phyloP scores from a whole-genome alignment of 768 basidiomycete species.

The Mycena pura region DNA sequence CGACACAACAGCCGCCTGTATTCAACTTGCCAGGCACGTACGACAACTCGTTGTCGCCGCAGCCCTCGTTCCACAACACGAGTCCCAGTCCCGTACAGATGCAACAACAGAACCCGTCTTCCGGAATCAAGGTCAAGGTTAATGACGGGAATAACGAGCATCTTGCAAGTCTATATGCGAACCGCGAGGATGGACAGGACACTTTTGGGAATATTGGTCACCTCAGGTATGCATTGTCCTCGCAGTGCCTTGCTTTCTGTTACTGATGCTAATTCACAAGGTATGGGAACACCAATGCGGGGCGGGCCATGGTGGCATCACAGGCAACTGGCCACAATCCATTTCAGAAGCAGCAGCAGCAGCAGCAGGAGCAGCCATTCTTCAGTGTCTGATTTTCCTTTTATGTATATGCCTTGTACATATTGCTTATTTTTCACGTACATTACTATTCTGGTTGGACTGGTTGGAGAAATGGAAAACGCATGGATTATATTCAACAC shows the following conservation, averaged over 20 bases:
- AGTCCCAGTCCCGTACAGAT: conserved; percentile 35
- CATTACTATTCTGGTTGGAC: conserved; percentile 6
- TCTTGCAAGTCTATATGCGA: conserved; percentile 84
- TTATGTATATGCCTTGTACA: conserved; percentile 19
- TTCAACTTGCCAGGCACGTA: conserved; percentile 80
- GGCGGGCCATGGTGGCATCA: conserved; percentile 49
- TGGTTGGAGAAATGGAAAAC: conserved; percentile 2
- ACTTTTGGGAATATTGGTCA: conserved; percentile 92
- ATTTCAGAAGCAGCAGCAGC: conserved; percentile 67
- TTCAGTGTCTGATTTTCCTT: conserved; percentile 64
- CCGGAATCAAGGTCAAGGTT: conserved; percentile 48
- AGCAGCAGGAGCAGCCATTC: conserved; percentile 78
- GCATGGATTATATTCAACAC: conserved; percentile 10
- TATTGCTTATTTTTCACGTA: conserved; percentile 15
- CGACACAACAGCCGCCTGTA: conserved; percentile 45
- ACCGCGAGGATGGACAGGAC: conserved; percentile 90
- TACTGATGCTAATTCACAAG: conserved; percentile 36
- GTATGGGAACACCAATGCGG: conserved; percentile 67
- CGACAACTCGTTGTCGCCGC: conserved; percentile 55
- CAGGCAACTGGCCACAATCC: conserved; percentile 65
- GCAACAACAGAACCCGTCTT: conserved; percentile 39
- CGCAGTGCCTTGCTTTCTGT: not conserved
- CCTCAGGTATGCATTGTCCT: conserved; percentile 59
- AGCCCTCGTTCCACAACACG: conserved; percentile 51
- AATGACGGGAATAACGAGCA: conserved; percentile 72